A percentile compares a stretch with the other conserved stretches of the same genome.
phyloP scores from a whole-genome alignment of 352 stramenopile species.

The Phytophthora syringae region DNA sequence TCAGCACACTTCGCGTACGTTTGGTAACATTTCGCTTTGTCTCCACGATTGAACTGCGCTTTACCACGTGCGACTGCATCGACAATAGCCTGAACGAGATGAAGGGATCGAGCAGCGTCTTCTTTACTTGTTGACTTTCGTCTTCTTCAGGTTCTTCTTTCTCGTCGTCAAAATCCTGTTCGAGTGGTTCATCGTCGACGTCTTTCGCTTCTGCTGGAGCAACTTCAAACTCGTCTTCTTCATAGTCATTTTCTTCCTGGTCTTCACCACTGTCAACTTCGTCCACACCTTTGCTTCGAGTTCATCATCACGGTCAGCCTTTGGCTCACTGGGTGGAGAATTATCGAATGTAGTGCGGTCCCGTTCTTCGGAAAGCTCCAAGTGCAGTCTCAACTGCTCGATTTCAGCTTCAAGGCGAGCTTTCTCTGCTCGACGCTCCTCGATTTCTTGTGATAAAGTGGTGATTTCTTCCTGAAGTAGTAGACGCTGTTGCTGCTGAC shows the following conservation, averaged over 20 bases:
- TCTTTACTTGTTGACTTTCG: slow-evolving; percentile 43
- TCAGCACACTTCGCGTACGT: slow-evolving; percentile 64
- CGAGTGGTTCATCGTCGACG: slow-evolving; percentile 16
- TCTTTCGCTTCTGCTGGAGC: slow-evolving; percentile 26
- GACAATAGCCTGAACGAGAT: slow-evolving; percentile 51
- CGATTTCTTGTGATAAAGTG: slow-evolving; percentile 45
- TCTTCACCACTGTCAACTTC: slow-evolving; percentile 11
- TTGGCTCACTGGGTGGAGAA: slow-evolving; percentile 24
- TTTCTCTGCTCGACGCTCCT: slow-evolving; percentile 50
- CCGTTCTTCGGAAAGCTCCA: slow-evolving; percentile 53
- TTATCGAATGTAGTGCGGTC: slow-evolving; percentile 1
- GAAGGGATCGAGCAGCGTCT: slow-evolving; percentile 44
- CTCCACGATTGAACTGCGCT: slow-evolving; percentile 74
- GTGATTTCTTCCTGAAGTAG: slow-evolving; percentile 35
- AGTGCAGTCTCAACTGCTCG: slow-evolving; percentile 63
- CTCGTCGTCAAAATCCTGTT: slow-evolving; percentile 29
- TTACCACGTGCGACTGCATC: slow-evolving; percentile 70
- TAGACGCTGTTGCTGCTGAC: slow-evolving; percentile 26
- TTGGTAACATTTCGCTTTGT: slow-evolving; percentile 78
- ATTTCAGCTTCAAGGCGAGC: slow-evolving; percentile 61
- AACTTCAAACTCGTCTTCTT: slow-evolving; percentile 23
- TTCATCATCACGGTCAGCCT: slow-evolving; percentile 1
- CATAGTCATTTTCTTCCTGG: slow-evolving; percentile 19
- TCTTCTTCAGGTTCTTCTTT: slow-evolving; percentile 34
- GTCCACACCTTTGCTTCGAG: slow-evolving; percentile 19